Conservation (phyloP, 257 asterid species). For the Salvia splendens region DNA sequence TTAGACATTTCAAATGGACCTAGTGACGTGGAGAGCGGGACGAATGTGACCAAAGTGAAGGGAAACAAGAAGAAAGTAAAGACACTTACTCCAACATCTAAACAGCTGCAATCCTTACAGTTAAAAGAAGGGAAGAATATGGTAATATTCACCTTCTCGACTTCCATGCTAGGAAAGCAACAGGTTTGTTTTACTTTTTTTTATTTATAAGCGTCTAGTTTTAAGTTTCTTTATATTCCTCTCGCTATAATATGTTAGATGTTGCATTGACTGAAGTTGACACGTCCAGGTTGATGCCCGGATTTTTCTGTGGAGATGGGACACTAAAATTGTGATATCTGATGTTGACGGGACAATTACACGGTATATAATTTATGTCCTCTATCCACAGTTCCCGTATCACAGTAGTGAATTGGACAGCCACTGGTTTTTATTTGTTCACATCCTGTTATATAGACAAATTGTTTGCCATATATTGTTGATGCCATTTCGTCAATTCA, state of each 20-base stretch:
- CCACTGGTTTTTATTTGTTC: no score
- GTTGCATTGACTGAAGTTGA: conserved; percentile 32
- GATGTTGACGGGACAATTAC: conserved; percentile 99
- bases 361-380: conserved; percentile 46
- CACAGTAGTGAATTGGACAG: no score
- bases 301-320: conserved; percentile 92
- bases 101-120: conserved; percentile 76
- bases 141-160: conserved; percentile 78
- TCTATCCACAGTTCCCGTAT: conserved; percentile 12
- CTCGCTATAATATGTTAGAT: conserved; percentile 17
- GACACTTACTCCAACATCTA: conserved; percentile 69
- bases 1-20: conserved; percentile 30
- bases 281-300: conserved; percentile 80
- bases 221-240: not conserved
- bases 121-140: conserved; percentile 78
- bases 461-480: conserved; percentile 12
- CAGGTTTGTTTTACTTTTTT: conserved; percentile 53
- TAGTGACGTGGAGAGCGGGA: conserved; percentile 37
- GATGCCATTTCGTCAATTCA: conserved; percentile 6
- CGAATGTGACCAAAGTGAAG: conserved; percentile 43
- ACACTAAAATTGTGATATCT: conserved; percentile 80
- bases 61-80: conserved; percentile 50
- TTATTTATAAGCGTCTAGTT: not conserved
- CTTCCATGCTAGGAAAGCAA: conserved; percentile 89
- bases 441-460: not conserved